A percentile compares a stretch with the other conserved stretches of the same genome.
phyloP scores from a whole-genome alignment of 179 eudicot species.

The Beta lomatogona region DNA sequence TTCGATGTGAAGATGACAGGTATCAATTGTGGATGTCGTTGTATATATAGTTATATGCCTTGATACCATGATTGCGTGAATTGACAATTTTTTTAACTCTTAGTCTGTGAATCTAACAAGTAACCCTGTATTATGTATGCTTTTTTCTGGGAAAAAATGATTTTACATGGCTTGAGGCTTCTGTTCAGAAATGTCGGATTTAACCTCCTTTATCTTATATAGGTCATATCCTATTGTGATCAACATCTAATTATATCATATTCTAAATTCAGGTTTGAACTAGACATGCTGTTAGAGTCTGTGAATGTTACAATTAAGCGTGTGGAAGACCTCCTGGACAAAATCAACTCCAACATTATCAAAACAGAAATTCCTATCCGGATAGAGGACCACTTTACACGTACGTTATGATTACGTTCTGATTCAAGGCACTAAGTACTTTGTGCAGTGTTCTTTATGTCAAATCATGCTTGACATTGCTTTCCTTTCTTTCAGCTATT shows the following conservation, averaged over 20 bases:
- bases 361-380: conserved; percentile 52
- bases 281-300: conserved; percentile 94
- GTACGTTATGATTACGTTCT: conserved; percentile 44
- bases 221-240: background rate
- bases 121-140: background rate
- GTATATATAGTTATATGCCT: conserved; percentile 4
- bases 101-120: background rate
- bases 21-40: conserved; percentile 12
- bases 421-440: conserved; percentile 2
- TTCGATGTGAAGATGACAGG: conserved; percentile 99
- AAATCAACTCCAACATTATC: conserved; percentile 53
- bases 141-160: background rate
- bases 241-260: conserved; percentile 16
- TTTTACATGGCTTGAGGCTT: background rate
- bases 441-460: background rate
- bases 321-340: conserved; percentile 75
- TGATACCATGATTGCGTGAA: conserved; percentile 1
- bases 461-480: conserved; percentile 16
- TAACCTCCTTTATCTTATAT: background rate
- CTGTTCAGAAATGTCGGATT: background rate
- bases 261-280: conserved; percentile 67
- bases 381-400: conserved; percentile 77
- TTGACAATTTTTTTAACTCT: too few species aligned
- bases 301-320: conserved; percentile 78
- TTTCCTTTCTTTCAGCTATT: conserved; percentile 54